phyloP scores from a whole-genome alignment of 129 eudicot species.

The Helianthus annuus region HanXRQr2.0-SUNRISE NC_035446.2:109151463-109151962 shows the following conservation, averaged over 20 bases:
- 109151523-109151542: neutral
- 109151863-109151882: neutral
- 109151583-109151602: neutral
- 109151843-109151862: neutral
- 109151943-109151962: no score
- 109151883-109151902: neutral
- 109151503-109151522: neutral
- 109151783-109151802: neutral
- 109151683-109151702: no score
- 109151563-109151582: neutral
- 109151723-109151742: neutral
- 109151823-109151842: neutral
- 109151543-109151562: neutral
- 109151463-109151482: constrained; percentile 8
- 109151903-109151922: neutral
- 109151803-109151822: neutral
- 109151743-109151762: neutral
- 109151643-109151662: no score
- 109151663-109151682: no score
- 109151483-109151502: constrained; percentile 7
- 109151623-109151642: no score
- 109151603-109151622: neutral
- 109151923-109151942: no score
- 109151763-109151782: neutral
- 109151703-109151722: neutral